phyloP scores from a whole-genome alignment of 257 asterid genomes.

The Petrea volubilis region DNA sequence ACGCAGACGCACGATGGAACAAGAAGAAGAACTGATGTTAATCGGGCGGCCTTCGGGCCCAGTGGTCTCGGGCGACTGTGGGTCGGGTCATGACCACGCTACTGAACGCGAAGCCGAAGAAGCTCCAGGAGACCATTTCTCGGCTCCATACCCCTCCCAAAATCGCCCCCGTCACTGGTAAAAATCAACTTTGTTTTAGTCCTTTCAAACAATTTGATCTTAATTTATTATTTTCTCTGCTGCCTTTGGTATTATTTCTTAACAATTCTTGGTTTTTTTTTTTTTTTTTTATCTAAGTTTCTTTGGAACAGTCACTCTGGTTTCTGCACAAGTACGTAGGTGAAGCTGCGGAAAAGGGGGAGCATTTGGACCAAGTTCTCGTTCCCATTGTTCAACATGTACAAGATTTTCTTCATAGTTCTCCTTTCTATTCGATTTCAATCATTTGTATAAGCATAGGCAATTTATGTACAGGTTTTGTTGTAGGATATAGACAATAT shows the following conservation, averaged over 20 bases:
- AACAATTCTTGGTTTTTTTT: background rate
- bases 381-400: conserved; percentile 91
- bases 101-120: conserved; percentile 68
- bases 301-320: conserved; percentile 88
- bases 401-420: background rate
- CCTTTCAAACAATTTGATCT: background rate
- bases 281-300: conserved; percentile 39
- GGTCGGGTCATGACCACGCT: conserved; percentile 71
- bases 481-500: background rate
- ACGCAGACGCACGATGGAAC: conserved; percentile 33
- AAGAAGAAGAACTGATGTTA: conserved; percentile 31
- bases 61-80: conserved; percentile 50
- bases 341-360: conserved; percentile 60
- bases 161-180: conserved; percentile 51
- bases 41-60: conserved; percentile 33
- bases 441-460: background rate
- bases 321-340: conserved; percentile 76
- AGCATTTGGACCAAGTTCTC: conserved; percentile 70
- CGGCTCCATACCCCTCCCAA: conserved; percentile 55
- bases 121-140: conserved; percentile 70
- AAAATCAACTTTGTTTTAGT: background rate
- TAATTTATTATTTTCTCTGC: background rate
- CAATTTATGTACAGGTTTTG: background rate
- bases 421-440: background rate
- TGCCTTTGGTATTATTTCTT: background rate